phyloP scores from a whole-genome alignment of 495 filamentous ascomycete genomes.

The Aspergillus olivimuriae region DNA sequence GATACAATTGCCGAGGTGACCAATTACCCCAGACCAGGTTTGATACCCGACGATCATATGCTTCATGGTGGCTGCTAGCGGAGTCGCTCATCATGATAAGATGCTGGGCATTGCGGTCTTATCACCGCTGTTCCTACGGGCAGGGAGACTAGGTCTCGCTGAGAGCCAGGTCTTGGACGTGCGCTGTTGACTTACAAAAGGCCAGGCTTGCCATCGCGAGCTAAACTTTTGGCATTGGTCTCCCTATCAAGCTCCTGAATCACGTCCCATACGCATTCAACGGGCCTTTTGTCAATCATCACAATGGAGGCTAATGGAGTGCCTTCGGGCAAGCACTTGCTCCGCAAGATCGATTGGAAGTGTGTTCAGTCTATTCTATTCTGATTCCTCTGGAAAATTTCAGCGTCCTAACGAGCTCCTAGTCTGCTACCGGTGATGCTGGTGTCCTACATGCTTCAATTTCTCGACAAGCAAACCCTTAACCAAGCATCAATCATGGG shows the following conservation, averaged over 20 bases:
- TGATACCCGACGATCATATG: not conserved
- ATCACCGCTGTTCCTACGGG: no score
- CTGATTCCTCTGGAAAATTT: not conserved
- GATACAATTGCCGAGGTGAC: not conserved
- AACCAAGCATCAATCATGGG: constrained; percentile 4
- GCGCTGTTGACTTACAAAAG: not conserved
- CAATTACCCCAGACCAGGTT: not conserved
- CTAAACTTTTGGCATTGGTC: no score
- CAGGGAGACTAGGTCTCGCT: not conserved
- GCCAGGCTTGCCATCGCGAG: not conserved
- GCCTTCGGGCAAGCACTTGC: not conserved
- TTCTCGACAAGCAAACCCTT: constrained; percentile 6
- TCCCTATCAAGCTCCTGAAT: no score
- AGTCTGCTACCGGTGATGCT: constrained; percentile 7
- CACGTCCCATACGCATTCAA: no score
- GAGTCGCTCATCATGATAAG: not conserved
- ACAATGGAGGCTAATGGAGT: not conserved
- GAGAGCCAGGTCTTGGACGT: no score
- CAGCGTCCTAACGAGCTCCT: not conserved
- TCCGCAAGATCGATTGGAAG: constrained; percentile 1
- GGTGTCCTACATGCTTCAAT: constrained; percentile 8
- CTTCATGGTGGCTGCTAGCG: no score
- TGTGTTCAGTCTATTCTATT: not conserved
- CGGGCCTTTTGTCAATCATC: no score
- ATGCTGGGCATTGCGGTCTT: not conserved